Evolutionary conservation across 2,329 filamentous ascomycete genomes (phyloP).

Genomic region (Saccharata proteae): DNA sequence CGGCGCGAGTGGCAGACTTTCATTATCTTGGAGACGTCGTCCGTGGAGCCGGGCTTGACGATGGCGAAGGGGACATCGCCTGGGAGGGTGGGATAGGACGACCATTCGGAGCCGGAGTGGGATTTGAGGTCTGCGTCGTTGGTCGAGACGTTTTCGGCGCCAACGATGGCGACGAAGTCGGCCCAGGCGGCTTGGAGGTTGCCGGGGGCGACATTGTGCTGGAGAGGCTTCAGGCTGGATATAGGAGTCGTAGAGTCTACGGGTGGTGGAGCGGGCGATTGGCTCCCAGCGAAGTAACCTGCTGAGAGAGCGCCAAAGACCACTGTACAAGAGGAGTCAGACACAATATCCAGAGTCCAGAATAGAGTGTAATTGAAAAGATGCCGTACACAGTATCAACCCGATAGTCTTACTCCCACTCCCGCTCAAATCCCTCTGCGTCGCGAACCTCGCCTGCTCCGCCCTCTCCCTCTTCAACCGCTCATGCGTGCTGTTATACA

Average conservation of each 20-base stretch:
- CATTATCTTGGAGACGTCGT: slow-evolving; percentile 78
- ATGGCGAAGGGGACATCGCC: slow-evolving; percentile 46
- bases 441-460: slow-evolving; percentile 40
- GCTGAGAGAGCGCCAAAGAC: slow-evolving; percentile 37
- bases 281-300: slow-evolving; percentile 44
- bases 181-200: slow-evolving; percentile 54
- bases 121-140: slow-evolving; percentile 39
- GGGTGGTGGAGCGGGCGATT: slow-evolving; percentile 34
- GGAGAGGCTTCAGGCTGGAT: slow-evolving; percentile 31
- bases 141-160: slow-evolving; percentile 51
- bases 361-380: not conserved
- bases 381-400: slow-evolving; percentile 6
- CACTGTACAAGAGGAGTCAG: slow-evolving; percentile 25
- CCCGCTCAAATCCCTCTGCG: slow-evolving; percentile 27
- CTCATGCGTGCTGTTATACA: slow-evolving; percentile 50
- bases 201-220: slow-evolving; percentile 43
- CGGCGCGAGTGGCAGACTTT: slow-evolving; percentile 70
- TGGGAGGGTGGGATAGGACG: slow-evolving; percentile 35
- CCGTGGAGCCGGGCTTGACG: slow-evolving; percentile 63
- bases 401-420: slow-evolving; percentile 6
- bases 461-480: slow-evolving; percentile 46
- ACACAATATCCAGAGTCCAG: not conserved
- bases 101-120: slow-evolving; percentile 53
- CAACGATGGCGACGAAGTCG: slow-evolving; percentile 49
- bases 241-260: slow-evolving; percentile 47